phyloP scores from a whole-genome alignment of 345 rosid species.

The Stellera chamaejasme region DNA sequence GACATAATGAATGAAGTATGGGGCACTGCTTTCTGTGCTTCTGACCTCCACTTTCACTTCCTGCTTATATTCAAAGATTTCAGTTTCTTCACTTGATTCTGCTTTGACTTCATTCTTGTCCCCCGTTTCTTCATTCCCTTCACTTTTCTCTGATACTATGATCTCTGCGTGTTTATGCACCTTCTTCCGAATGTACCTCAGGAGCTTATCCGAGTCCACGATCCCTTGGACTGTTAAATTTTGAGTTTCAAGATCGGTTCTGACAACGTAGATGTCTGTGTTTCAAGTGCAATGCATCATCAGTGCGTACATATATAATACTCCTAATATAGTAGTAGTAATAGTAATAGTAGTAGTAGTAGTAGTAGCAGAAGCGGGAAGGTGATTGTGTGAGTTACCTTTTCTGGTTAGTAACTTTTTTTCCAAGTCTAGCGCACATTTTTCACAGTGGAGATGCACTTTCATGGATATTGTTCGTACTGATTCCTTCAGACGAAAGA shows the following conservation, averaged over 20 bases:
- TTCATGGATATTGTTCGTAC: conserved; percentile 41
- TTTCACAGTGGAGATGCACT: conserved; percentile 66
- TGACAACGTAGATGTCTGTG: conserved; percentile 57
- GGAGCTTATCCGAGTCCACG: conserved; percentile 44
- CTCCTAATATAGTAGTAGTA: too few species aligned
- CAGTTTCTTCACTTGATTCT: conserved; percentile 17
- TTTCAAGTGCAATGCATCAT: too few species aligned
- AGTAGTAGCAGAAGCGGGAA: too few species aligned
- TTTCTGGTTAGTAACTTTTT: conserved; percentile 43
- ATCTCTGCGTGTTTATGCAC: conserved; percentile 71
- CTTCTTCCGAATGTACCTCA: conserved; percentile 38
- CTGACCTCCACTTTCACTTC: conserved; percentile 36
- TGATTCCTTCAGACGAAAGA: conserved; percentile 20
- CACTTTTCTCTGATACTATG: conserved; percentile 32
- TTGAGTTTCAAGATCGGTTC: conserved; percentile 59
- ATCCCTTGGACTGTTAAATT: conserved; percentile 62
- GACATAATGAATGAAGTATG: conserved; percentile 69
- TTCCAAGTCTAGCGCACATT: conserved; percentile 61
- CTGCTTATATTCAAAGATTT: conserved; percentile 25
- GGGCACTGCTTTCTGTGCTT: conserved; percentile 35
- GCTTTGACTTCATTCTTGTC: conserved; percentile 19
- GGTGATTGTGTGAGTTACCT: conserved; percentile 30
- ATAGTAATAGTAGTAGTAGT: too few species aligned
- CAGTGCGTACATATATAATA: too few species aligned
- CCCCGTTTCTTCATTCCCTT: conserved; percentile 20